Base-by-base conservation (phyloP, 73 alveolate species). In the Paramecium pentaurelia region DNA sequence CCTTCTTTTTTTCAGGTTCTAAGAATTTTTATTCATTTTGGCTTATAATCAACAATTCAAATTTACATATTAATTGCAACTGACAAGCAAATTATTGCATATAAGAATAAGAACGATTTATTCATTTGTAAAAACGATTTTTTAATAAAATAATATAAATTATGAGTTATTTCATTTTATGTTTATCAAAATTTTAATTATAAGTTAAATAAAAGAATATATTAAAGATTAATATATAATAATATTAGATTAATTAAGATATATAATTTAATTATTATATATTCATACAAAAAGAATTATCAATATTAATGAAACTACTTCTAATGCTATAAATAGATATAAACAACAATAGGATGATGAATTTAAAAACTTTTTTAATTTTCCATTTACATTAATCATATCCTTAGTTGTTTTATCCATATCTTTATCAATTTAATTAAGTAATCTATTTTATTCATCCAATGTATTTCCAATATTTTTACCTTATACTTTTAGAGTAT, bases 341-440 rank as follows among this genome's bases (percentile, higher is more conserved):
- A 68, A 11, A 11, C 84, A 68, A 16, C 51, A 32, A n/a, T 68
- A 32, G 10, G 84, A 68, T n/a, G 84, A 68, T 3, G 84, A 28
- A 3, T 28, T 14, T 1, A 68, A 30, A 68, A 68, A 27, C 25
- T 68, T 68, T 34, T 68, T 68, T 36, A 68, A 27, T 27, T 68
- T 68, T 32, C 84, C 47, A 68, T 68, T 68, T 0, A 34, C 47
- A 30, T 73, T 37, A 1, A 73, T 37, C 87, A 73, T 73, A 37
- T 73, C 87, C 60, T 37, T 73, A 37, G 37, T 73, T 30, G 87
- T 73, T 73, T 73, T 73, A 36, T 73, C 87, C 60, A 73, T 40
- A 36, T 73, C 87, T 4, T 22, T 38, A 0, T 36, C 60, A 5
- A 73, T 34, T 36, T 73, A 3, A 36, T n/a, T 6, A n/a, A 73